Base-by-base conservation (phyloP, 768 basidiomycete species). In the Erythrobasidium yunnanense region DNA sequence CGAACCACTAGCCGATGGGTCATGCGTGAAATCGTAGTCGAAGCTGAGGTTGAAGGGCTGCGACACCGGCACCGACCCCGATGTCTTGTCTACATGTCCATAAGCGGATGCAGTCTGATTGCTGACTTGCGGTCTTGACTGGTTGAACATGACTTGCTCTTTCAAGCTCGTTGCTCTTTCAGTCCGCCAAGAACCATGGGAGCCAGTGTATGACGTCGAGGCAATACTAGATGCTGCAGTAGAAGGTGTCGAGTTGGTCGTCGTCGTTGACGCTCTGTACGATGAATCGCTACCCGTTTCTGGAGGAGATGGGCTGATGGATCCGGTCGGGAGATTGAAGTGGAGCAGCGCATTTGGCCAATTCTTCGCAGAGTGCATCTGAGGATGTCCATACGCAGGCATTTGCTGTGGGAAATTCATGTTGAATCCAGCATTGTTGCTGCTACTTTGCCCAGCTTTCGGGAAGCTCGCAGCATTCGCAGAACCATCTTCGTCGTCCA, bases 11-110 rank as follows among this genome's bases (percentile, higher is more conserved):
- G 15, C 29, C 15, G 57, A 32, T 4, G 57, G 57, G 27, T 60
- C 35, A 38, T 60, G 57, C 34, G 57, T 45, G 23, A 60, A 60
- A 32, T 60, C 57, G 42, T 60, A 60, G 23, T 42, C 29, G 42
- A 42, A 60, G 7, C 38, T 30, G 23, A 60, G 57, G 29, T 27
- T 20, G 11, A 27, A 2, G 6, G 4, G 22, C 47, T 15, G 13
- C 8, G 54, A 55, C n/a, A n/a, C n/a, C n/a, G n/a, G n/a, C n/a
- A n/a, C n/a, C n/a, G n/a, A n/a, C n/a, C n/a, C n/a, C n/a, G n/a
- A n/a, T n/a, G n/a, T n/a, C n/a, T n/a, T n/a, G n/a, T n/a, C n/a
- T n/a, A n/a, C n/a, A n/a, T n/a, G n/a, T n/a, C n/a, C n/a, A n/a
- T n/a, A n/a, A n/a, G n/a, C n/a, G n/a, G n/a, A n/a, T n/a, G n/a